Evolutionary conservation across 306 rosid species (phyloP).

Genomic region (Trifolium subterraneum): DNA sequence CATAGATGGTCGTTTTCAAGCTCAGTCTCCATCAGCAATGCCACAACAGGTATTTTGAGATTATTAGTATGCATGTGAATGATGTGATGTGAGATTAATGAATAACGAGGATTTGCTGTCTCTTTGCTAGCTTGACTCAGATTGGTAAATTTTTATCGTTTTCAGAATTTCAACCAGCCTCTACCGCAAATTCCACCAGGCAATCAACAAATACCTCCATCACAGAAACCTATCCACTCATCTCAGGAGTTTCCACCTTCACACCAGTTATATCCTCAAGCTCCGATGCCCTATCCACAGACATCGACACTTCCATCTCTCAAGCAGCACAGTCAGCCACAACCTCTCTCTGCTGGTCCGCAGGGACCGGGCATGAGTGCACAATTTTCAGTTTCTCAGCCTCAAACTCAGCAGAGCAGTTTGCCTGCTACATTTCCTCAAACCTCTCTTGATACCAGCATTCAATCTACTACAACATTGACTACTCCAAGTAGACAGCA

Average conservation of each 20-base stretch:
- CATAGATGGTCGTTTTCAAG: constrained; percentile 56
- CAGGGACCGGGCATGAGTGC: constrained; percentile 59
- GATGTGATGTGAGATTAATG: constrained; percentile 29
- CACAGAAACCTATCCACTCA: constrained; percentile 68
- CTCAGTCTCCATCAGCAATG: constrained; percentile 51
- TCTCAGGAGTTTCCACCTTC: constrained; percentile 77
- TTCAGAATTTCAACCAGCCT: constrained; percentile 73
- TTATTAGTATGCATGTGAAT: not conserved
- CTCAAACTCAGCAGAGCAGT: constrained; percentile 59
- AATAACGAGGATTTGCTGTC: constrained; percentile 33
- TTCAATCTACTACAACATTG: constrained; percentile 53
- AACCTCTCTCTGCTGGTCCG: constrained; percentile 64
- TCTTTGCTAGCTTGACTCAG: constrained; percentile 29
- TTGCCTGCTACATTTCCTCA: constrained; percentile 56
- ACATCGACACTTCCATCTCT: constrained; percentile 53
- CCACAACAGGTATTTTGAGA: constrained; percentile 63
- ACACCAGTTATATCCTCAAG: constrained; percentile 59
- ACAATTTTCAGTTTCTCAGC: constrained; percentile 66
- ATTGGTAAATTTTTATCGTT: constrained; percentile 36
- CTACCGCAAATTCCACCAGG: constrained; percentile 57
- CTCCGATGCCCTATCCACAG: constrained; percentile 61
- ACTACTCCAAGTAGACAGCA: constrained; percentile 57
- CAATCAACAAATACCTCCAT: constrained; percentile 67
- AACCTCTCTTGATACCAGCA: constrained; percentile 54
- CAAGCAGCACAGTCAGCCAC: constrained; percentile 70